These are phyloP conservation scores for Raddia distichophylla DNA, from an alignment of 176 grass and related monocot genomes.

Conservation along the genomic window DNA sequence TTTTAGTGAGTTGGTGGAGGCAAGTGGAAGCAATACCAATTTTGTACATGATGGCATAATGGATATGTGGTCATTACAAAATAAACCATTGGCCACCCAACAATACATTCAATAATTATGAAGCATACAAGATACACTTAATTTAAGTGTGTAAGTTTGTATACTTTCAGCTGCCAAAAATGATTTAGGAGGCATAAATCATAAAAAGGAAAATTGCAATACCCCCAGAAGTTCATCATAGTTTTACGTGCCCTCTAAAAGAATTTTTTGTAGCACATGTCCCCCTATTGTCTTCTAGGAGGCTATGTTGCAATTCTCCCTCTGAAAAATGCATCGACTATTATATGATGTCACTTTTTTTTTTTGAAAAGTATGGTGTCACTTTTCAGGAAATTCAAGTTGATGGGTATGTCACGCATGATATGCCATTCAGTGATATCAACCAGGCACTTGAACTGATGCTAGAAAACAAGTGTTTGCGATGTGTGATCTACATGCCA, in stretches of 20 bases:
- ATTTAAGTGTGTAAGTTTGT: not conserved
- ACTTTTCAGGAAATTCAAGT: constrained; percentile 84
- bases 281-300: too few species aligned
- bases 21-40: constrained; percentile 11
- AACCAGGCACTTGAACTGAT: constrained; percentile 81
- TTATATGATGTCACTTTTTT: constrained; percentile 30
- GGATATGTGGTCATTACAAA: not conserved
- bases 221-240: too few species aligned
- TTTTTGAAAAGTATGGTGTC: not conserved
- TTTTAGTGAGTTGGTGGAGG: not conserved
- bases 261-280: too few species aligned
- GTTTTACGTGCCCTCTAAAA: too few species aligned
- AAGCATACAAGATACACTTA: not conserved
- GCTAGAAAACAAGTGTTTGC: constrained; percentile 80
- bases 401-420: constrained; percentile 82
- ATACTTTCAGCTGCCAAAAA: constrained; percentile 6
- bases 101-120: not conserved
- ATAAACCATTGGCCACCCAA: not conserved
- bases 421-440: constrained; percentile 76
- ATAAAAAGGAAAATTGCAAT: not conserved
- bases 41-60: constrained; percentile 15
- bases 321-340: constrained; percentile 17
- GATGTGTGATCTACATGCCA: constrained; percentile 91
- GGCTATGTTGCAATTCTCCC: too few species aligned
- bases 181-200: constrained; percentile 32